phyloP scores from a whole-genome alignment of 2,329 filamentous ascomycete species.

The Paradendryphiella salina region DNA sequence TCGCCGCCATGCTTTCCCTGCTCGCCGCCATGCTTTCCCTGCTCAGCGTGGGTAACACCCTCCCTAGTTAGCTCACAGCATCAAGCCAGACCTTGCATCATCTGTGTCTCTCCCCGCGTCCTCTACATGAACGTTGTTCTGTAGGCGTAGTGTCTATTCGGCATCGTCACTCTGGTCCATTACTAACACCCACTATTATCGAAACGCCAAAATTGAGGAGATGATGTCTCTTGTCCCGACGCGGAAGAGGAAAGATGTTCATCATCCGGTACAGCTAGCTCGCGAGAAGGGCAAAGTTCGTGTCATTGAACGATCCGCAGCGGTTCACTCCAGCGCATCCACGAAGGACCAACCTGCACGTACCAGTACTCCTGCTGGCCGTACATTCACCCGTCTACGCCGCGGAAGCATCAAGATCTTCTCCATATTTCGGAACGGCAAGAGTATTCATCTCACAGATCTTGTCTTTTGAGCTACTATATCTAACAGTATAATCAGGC shows the following conservation, averaged over 20 bases:
- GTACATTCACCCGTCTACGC: constrained; percentile 36
- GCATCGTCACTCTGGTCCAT: constrained; percentile 5
- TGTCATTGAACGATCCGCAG: constrained; percentile 31
- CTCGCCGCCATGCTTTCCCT: not conserved
- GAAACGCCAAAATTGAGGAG: constrained; percentile 3
- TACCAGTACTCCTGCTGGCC: constrained; percentile 24
- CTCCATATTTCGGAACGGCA: constrained; percentile 42
- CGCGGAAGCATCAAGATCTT: constrained; percentile 40
- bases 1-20: not conserved
- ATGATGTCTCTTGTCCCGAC: constrained; percentile 41
- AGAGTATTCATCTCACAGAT: constrained; percentile 23
- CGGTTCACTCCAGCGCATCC: constrained; percentile 12
- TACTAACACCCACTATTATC: not conserved
- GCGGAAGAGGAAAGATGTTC: constrained; percentile 40
- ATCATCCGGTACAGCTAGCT: constrained; percentile 22
- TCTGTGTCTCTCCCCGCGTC: not conserved
- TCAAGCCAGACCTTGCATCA: not conserved
- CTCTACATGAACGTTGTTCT: not conserved
- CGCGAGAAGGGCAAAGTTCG: constrained; percentile 42
- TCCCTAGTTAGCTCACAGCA: not conserved
- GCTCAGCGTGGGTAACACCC: not conserved
- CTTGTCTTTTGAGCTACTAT: not conserved
- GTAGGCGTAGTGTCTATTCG: constrained; percentile 1
- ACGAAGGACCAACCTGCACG: constrained; percentile 22
- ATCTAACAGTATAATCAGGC: constrained; percentile 17